Conservation (phyloP, 257 asterid species). For the Solanum bukasovii region DNA sequence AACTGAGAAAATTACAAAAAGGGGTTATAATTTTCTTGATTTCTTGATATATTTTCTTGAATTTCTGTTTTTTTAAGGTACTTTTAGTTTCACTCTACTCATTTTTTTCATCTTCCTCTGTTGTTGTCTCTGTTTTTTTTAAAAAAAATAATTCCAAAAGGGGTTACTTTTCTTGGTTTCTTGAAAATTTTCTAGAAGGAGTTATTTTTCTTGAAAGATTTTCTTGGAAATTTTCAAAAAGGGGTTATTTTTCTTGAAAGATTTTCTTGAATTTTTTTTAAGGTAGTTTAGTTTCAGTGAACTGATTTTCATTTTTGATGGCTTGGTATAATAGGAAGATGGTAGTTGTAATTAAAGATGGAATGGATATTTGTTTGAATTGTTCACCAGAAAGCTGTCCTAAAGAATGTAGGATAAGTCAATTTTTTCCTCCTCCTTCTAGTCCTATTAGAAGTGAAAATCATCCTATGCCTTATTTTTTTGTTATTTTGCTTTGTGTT, state of each 20-base stretch:
- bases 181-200: neutral
- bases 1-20: neutral
- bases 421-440: neutral
- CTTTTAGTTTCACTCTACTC: neutral
- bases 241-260: neutral
- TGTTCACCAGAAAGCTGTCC: neutral
- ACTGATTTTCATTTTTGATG: neutral
- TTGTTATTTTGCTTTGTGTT: slow-evolving; percentile 45
- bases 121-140: neutral
- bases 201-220: neutral
- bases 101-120: neutral
- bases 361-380: neutral
- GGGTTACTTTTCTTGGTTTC: no score
- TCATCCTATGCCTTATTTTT: slow-evolving; percentile 16
- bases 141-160: neutral
- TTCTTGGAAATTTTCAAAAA: neutral
- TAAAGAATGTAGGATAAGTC: neutral
- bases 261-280: neutral
- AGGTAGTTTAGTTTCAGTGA: neutral
- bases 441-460: slow-evolving; percentile 3
- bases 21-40: neutral
- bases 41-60: neutral
- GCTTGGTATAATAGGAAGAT: neutral
- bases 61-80: neutral
- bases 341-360: neutral